Conservation (phyloP, 257 asterid species). For the Nemophila menziesii region DNA sequence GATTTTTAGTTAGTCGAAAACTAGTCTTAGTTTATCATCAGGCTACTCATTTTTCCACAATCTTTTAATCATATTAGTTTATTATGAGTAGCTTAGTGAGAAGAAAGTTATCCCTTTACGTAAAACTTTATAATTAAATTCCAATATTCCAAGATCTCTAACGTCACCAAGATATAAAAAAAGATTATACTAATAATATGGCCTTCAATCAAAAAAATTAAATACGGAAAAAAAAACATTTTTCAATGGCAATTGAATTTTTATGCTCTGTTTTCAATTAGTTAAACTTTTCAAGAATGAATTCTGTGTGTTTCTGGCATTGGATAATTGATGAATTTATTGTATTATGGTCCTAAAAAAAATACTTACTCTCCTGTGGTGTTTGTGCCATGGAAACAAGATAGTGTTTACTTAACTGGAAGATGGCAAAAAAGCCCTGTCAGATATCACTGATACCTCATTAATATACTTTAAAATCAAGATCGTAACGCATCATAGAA, state of each 20-base stretch:
- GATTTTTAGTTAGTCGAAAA: constrained; percentile 7
- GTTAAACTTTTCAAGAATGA: too few species aligned
- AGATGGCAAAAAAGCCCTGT: not conserved
- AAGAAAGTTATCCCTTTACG: not conserved
- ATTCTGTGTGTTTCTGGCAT: too few species aligned
- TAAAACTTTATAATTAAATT: not conserved
- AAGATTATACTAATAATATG: not conserved
- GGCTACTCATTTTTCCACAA: not conserved
- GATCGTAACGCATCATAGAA: not conserved
- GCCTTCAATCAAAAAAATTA: too few species aligned
- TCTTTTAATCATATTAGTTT: not conserved
- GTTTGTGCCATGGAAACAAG: not conserved
- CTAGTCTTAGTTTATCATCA: not conserved
- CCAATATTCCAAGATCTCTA: not conserved
- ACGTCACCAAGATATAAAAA: not conserved
- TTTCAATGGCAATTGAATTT: too few species aligned
- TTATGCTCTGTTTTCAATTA: too few species aligned
- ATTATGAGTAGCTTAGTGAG: not conserved
- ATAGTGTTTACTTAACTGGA: not conserved
- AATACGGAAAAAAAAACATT: too few species aligned
- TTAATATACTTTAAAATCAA: constrained; percentile 1
- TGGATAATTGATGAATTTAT: not conserved
- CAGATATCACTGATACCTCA: not conserved
- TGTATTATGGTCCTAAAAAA: not conserved
- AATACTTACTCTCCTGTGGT: not conserved